Conservation (phyloP, 306 rosid genomes). For the Cucurbita argyrosperma region DNA sequence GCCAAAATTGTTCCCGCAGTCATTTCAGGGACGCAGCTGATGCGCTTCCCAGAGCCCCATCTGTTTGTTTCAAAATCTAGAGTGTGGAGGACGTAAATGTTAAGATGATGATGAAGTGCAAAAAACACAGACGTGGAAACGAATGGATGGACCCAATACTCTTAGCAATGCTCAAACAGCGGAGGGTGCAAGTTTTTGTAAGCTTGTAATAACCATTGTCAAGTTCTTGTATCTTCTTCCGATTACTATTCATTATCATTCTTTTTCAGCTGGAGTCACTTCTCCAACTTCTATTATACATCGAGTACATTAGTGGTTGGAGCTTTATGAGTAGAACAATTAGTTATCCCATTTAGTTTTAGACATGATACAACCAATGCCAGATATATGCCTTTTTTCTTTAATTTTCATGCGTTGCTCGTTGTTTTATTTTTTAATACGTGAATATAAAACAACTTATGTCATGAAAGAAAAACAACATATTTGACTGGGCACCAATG, state of each 20-base stretch:
- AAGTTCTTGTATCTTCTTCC: not conserved
- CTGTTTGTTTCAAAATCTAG: not conserved
- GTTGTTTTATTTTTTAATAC: too few relatives aligned
- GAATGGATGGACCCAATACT: not conserved
- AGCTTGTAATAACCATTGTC: not conserved
- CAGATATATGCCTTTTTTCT: too few relatives aligned
- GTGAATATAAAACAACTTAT: too few relatives aligned
- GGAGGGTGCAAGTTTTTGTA: not conserved
- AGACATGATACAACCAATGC: not conserved
- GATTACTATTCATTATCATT: not conserved
- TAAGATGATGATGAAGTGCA: not conserved
- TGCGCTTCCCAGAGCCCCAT: not conserved
- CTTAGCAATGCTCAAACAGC: not conserved
- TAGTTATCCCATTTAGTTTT: too few relatives aligned
- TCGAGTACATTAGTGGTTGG: not conserved
- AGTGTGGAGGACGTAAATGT: not conserved
- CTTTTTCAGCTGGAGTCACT: too few relatives aligned
- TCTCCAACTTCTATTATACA: not conserved
- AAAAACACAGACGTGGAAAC: not conserved
- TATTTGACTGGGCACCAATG: too few relatives aligned
- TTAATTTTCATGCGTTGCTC: too few relatives aligned
- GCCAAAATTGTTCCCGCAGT: constrained; percentile 36
- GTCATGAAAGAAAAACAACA: too few relatives aligned
- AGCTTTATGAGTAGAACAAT: too few relatives aligned
- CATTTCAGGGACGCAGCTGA: constrained; percentile 14